Evolutionary conservation across 768 basidiomycete genomes (phyloP), one percentile per base, ranked within the genome.

Genomic region (Lentinula detonsa): DNA sequence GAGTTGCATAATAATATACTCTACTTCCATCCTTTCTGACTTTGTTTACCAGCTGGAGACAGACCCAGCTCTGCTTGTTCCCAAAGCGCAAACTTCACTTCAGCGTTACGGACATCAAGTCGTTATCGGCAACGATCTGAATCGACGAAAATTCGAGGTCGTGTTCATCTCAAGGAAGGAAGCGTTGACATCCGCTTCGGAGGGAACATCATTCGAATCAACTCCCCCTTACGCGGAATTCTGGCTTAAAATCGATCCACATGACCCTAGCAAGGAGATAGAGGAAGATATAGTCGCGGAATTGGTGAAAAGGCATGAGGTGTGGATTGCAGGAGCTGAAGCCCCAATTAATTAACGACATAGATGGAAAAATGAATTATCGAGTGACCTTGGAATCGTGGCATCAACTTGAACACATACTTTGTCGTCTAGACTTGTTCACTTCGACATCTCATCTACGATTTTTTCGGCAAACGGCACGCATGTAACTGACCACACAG

Each of bases 61-160:
- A 5, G 96, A 99, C 66, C 79, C 76, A 21, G 50, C 75, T 1
- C 78, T 99, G 10, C 81, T 99, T 21, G 81, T 98, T 61, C 96
- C 97, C 34, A 99, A 99, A 78, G 88, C 95, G 0, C 82, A 86
- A 15, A 83, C 81, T 8, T 93, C 97, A 1, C 83, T 98, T 37
- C 87, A 93, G 62, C 85, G 95, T 28, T 99, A 98, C 72, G 95
- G 95, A 1, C 97, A 98, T 71, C 95, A 98, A 70, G 86, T 97
- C 33, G 97, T 99, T 57, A 93, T 99, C 63, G 97, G 93, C 18
- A 99, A 99, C 72, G 90, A 94, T 63, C 85, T 99, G n/a, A 84
- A 95, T 68, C 82, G 84, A 40, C 85, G 97, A 57, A 99, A 99
- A 72, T 83, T 83, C 64, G 90, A 95, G 70, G 96, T 99, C 59